Percentiles rank a stretch among this genome's conserved stretches.
Evolutionary conservation across 228 moss, liverwort and hornwort genomes (phyloP).

Genomic region (Sphagnum fallax): DNA sequence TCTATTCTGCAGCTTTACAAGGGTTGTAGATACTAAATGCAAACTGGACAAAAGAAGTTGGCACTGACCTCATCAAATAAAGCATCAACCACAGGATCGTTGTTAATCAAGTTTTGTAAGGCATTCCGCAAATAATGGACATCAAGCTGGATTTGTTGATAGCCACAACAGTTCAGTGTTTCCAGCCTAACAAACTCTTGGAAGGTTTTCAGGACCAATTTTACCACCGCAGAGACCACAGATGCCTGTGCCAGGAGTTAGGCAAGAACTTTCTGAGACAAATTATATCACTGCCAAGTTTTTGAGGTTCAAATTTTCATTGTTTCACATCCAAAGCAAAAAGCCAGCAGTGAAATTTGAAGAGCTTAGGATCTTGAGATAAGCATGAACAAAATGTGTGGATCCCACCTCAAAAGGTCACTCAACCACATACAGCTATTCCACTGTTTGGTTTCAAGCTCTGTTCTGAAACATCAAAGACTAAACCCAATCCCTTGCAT

Average conservation of each 20-base stretch:
- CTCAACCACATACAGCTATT: too few species aligned
- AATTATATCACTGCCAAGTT: not conserved
- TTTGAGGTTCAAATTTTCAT: not conserved
- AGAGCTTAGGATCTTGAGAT: too few species aligned
- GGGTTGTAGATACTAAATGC: not conserved
- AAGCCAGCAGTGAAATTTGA: too few species aligned
- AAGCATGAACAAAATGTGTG: too few species aligned
- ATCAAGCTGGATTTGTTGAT: slow-evolving; percentile 57
- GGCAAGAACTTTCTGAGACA: not conserved
- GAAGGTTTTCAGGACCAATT: slow-evolving; percentile 47
- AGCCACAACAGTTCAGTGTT: slow-evolving; percentile 53
- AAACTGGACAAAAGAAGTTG: not conserved
- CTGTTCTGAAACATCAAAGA: not conserved
- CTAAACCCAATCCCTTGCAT: not conserved
- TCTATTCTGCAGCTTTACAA: not conserved
- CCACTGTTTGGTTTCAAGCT: not conserved
- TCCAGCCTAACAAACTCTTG: slow-evolving; percentile 51
- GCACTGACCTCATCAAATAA: slow-evolving; percentile 47
- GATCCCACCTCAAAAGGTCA: too few species aligned
- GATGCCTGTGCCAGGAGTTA: slow-evolving; percentile 22
- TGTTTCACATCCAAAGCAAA: not conserved
- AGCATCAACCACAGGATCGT: slow-evolving; percentile 36
- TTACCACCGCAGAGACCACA: slow-evolving; percentile 43
- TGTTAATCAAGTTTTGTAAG: slow-evolving; percentile 30
- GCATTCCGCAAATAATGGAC: slow-evolving; percentile 39